These are phyloP conservation scores for Hypoxylon fragiforme DNA, from an alignment of 495 filamentous ascomycete species.

Conservation along the genomic window DNA sequence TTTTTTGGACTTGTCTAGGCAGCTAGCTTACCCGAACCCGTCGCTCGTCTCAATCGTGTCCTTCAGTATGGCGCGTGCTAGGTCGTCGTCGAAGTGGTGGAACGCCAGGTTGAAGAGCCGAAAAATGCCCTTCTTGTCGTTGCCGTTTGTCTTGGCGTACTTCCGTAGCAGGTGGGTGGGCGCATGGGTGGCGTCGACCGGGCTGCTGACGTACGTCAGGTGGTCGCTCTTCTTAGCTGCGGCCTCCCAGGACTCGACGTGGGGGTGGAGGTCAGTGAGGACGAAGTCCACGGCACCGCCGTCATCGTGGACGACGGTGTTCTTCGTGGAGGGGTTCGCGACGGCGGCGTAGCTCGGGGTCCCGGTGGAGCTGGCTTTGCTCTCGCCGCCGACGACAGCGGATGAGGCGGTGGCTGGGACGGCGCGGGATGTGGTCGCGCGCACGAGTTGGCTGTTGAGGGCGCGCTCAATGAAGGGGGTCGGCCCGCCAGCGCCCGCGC, in stretches of 20 bases:
- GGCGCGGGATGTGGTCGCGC: conserved; percentile 1
- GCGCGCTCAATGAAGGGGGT: conserved; percentile 62
- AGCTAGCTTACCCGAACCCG: conserved; percentile 64
- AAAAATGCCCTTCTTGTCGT: conserved; percentile 53
- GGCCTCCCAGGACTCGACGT: conserved; percentile 62
- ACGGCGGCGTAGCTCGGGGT: conserved; percentile 34
- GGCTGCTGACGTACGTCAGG: conserved; percentile 57
- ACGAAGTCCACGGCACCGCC: conserved; percentile 57
- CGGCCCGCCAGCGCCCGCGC: conserved; percentile 72
- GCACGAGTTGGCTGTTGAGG: conserved; percentile 17
- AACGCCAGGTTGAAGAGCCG: conserved; percentile 73
- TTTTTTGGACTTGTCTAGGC: no score
- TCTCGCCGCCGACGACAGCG: conserved; percentile 31
- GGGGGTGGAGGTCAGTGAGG: conserved; percentile 70
- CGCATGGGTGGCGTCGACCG: conserved; percentile 65
- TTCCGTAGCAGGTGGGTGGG: conserved; percentile 47
- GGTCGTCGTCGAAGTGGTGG: conserved; percentile 71
- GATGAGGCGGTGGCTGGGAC: conserved; percentile 19
- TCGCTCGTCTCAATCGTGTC: conserved; percentile 65
- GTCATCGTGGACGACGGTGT: conserved; percentile 14
- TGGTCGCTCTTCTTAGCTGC: conserved; percentile 51
- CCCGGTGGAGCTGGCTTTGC: conserved; percentile 24
- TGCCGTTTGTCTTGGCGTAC: conserved; percentile 36
- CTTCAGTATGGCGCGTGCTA: conserved; percentile 60
- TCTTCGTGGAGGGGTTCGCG: conserved; percentile 18